Conservation (phyloP, 1,284 basidiomycete species). For the Dichomitus squalens region DNA sequence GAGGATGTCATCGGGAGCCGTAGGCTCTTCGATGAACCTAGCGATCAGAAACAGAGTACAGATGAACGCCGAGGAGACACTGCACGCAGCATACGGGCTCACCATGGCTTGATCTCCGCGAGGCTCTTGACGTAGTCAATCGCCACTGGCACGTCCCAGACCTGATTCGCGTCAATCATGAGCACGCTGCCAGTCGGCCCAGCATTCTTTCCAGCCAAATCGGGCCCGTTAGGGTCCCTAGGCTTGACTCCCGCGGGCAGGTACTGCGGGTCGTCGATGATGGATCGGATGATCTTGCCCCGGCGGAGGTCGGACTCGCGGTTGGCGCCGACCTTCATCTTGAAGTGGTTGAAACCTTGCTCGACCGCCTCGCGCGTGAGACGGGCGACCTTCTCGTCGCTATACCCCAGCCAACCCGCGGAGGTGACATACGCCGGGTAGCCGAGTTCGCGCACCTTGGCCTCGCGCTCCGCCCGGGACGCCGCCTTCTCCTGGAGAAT, state of each 20-base stretch:
- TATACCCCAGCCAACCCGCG: conserved; percentile 92
- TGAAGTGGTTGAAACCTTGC: conserved; percentile 94
- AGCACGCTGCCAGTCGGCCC: conserved; percentile 91
- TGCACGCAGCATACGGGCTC: conserved; percentile 16
- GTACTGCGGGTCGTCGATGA: conserved; percentile 89
- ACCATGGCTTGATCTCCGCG: conserved; percentile 89
- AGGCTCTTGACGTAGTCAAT: conserved; percentile 89
- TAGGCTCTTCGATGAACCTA: conserved; percentile 96
- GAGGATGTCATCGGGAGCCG: conserved; percentile 89
- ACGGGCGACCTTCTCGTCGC: conserved; percentile 87
- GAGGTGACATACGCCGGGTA: conserved; percentile 96
- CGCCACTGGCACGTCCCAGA: conserved; percentile 94
- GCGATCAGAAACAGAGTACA: background rate
- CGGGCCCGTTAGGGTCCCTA: conserved; percentile 68
- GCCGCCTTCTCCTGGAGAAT: conserved; percentile 80
- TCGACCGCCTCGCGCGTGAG: conserved; percentile 86
- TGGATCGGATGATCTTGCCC: conserved; percentile 85
- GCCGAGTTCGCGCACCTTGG: conserved; percentile 67
- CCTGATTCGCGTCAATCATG: conserved; percentile 98
- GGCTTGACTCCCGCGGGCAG: conserved; percentile 57
- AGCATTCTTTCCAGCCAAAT: conserved; percentile 85
- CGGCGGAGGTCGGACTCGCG: conserved; percentile 84
- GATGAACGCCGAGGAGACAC: background rate
- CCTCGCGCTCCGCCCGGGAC: conserved; percentile 80
- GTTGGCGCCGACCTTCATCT: conserved; percentile 95